These are phyloP conservation scores for Rosa multiflora DNA, from an alignment of 306 rosid species.

Conservation along the genomic window DNA sequence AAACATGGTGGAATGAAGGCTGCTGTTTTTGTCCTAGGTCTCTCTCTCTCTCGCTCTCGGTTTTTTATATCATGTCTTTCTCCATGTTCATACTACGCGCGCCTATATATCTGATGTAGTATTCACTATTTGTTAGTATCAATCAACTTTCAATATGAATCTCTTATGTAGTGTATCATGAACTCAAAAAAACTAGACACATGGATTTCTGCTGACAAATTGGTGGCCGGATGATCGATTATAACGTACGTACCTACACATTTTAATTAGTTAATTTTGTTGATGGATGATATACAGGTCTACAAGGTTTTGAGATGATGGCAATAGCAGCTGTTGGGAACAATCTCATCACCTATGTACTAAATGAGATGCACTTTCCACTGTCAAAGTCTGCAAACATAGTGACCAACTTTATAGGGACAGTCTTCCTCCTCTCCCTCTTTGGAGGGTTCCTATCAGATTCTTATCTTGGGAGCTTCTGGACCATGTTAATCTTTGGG, in stretches of 20 bases:
- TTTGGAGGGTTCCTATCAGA: slow-evolving; percentile 66
- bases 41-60: slow-evolving; percentile 9
- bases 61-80: not conserved
- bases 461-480: slow-evolving; percentile 64
- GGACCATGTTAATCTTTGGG: slow-evolving; percentile 57
- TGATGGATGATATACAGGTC: slow-evolving; percentile 38
- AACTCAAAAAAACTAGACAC: not conserved
- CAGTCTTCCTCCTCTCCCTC: slow-evolving; percentile 59
- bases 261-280: not conserved
- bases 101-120: not conserved
- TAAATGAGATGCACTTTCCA: slow-evolving; percentile 60
- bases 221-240: not conserved
- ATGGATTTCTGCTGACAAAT: not conserved
- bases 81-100: not conserved
- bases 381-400: slow-evolving; percentile 61
- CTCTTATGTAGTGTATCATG: not conserved
- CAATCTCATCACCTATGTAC: slow-evolving; percentile 58
- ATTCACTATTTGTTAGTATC: too few relatives aligned
- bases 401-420: slow-evolving; percentile 63
- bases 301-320: slow-evolving; percentile 77
- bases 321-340: slow-evolving; percentile 68
- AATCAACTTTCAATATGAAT: not conserved
- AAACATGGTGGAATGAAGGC: slow-evolving; percentile 67
- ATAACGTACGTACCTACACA: not conserved
- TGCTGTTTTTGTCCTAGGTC: slow-evolving; percentile 65